Evolutionary conservation across 140 eudicot genomes (phyloP), one percentile per base, ranked within the genome.

Genomic region (Erigeron philadelphicus): DNA sequence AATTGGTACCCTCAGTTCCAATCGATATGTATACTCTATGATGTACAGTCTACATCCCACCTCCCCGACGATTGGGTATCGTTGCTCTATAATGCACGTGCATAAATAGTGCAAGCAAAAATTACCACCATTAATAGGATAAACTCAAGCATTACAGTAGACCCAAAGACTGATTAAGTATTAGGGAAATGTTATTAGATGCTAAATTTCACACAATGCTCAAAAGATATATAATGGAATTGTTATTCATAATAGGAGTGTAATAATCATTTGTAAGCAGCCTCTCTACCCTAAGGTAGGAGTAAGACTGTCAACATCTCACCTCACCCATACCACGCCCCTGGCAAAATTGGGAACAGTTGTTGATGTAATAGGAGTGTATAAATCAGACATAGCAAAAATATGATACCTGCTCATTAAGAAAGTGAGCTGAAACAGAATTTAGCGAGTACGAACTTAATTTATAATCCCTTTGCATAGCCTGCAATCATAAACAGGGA

Each of bases 371-470:
- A 21, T 4, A 48, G 0, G 18, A 42, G 56, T 35, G 12, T 11
- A 53, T 63, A 18, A 12, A 25, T 16, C 54, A 65, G 55, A 72
- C 61, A 62, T 74, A 67, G 60, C 42, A 12, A 6, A 48, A 11
- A 74, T 47, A 47, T 9, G 52, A 78, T 70, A 85, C 99, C 97
- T 94, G 99, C 82, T 94, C 99, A 19, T 82, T 82, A 64, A 94
- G 95, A 69, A 94, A 94, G 78, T 89, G 99, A 50, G 99, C 90
- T 68, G 99, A 94, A 54, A 94, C 99, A 79, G 99, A 94, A 84
- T 94, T 94, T 71, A 94, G 80, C 0, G 99, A 94, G 75, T 94
- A 94, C 21, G 99, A 94, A 76, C 99, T 94, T 76, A 94, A 74
- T 69, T 94, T 94, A 74, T 94, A 80, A 81, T 94, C 99, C 84